Evolutionary conservation across 106 monocot species (phyloP).

Genomic region (Dendrobium chrysotoxum): DNA sequence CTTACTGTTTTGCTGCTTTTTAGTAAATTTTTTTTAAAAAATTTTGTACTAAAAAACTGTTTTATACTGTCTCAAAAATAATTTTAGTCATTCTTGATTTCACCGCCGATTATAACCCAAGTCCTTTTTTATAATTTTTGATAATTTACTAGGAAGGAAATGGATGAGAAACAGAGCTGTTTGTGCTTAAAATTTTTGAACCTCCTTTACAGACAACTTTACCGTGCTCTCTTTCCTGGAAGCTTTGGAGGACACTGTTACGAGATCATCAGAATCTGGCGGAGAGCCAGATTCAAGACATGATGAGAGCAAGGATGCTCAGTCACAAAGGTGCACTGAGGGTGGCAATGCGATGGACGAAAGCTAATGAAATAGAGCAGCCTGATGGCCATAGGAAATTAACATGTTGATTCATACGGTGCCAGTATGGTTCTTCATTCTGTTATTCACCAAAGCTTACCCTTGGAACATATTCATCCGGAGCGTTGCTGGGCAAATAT

Average conservation of each 20-base stretch:
- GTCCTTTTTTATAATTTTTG: not conserved
- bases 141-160: not conserved
- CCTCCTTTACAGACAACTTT: not conserved
- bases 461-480: not conserved
- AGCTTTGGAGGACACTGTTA: conserved; percentile 82
- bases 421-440: not conserved
- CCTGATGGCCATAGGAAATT: not conserved
- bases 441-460: not conserved
- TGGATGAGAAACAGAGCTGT: not conserved
- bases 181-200: not conserved
- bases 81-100: too few species aligned
- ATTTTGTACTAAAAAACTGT: too few species aligned
- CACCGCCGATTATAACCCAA: too few species aligned
- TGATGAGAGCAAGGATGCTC: conserved; percentile 16
- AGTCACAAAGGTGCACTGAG: conserved; percentile 2
- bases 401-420: not conserved
- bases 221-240: conserved; percentile 25
- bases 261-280: conserved; percentile 30
- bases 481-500: not conserved
- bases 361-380: conserved; percentile 26
- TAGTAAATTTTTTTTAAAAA: too few species aligned
- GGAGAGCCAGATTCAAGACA: conserved; percentile 18
- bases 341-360: conserved; percentile 62
- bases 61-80: too few species aligned
- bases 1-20: too few species aligned